Evolutionary conservation across 202 grass and related monocot species (phyloP), one percentile per base, ranked within the genome.

Genomic region (Digitaria exilis): DNA sequence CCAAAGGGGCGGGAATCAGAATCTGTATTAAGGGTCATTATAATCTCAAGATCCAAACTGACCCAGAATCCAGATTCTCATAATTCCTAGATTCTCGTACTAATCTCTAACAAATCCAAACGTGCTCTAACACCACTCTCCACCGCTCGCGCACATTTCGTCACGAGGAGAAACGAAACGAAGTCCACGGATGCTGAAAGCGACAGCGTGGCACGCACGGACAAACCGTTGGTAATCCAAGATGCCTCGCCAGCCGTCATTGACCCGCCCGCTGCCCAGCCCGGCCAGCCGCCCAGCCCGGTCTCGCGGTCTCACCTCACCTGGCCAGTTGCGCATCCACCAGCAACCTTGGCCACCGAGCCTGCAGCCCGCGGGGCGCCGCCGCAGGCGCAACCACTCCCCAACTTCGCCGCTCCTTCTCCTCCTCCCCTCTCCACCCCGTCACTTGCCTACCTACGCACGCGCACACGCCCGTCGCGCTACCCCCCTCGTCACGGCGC

Each of bases 281-380:
- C n/a, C n/a, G n/a, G n/a, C n/a, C n/a, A n/a, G n/a, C n/a, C 30
- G 35, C 35, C 35, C 35, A 3, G n/a, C 39, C n/a, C 37, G 65
- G 37, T 43, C 65, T 13, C 57, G 11, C 37, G 37, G 37, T 39
- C 12, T 18, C 19, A 2, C 21, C 61, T 65, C 67, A 24, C 67
- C 41, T 46, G 42, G 13, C 67, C 42, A 28, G 42, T 22, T 10
- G 52, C 73, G 7, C 21, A 4, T 1, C 5, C 50, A 35, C 42
- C 41, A 5, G 67, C 67, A 29, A 45, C 70, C 70, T 52, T 73
- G 70, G 16, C 28, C 48, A 17, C 70, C 70, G 50, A 43, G 69
- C 25, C 37, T 39, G 37, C 68, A 6, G 45, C 56, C 56, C 56
- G 21, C 52, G 21, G 8, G 45, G 44, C 26, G 17, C 73, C 2